A percentile compares a stretch with the other conserved stretches of the same genome.
Conservation (phyloP, 192 early-diverging fungal genomes). For the Spizellomyces punctatus region DNA sequence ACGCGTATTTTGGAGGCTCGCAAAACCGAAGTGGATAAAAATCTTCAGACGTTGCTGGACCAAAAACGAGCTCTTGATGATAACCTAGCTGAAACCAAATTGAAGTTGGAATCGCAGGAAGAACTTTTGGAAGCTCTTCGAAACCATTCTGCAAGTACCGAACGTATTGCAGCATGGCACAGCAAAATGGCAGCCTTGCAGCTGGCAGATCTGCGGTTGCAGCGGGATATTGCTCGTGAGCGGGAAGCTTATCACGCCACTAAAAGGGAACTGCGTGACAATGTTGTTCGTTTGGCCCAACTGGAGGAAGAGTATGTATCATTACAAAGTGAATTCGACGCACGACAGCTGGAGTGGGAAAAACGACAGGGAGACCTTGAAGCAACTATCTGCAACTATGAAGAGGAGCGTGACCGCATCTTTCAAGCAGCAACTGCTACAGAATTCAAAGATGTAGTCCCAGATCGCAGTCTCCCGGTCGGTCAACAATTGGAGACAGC, state of each 20-base stretch:
- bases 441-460: constrained; percentile 44
- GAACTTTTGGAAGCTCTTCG: constrained; percentile 47
- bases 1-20: constrained; percentile 28
- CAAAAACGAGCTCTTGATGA: constrained; percentile 22
- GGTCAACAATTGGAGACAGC: constrained; percentile 54
- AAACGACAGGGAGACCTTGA: constrained; percentile 49
- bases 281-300: neutral
- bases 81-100: constrained; percentile 26
- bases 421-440: constrained; percentile 35
- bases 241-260: constrained; percentile 25
- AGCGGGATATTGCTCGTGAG: constrained; percentile 43
- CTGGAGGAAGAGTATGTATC: constrained; percentile 19
- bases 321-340: constrained; percentile 43
- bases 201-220: constrained; percentile 36
- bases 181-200: constrained; percentile 44
- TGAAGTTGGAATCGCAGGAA: constrained; percentile 19
- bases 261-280: constrained; percentile 34
- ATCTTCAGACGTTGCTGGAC: constrained; percentile 8
- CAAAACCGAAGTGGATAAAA: constrained; percentile 27
- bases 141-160: constrained; percentile 13
- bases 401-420: constrained; percentile 55
- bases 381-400: constrained; percentile 27
- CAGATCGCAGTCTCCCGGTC: constrained; percentile 50
- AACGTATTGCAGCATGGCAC: constrained; percentile 53
- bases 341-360: constrained; percentile 53